Evolutionary conservation across 805 yeast species (phyloP).

Genomic region (Candida michaelii): DNA sequence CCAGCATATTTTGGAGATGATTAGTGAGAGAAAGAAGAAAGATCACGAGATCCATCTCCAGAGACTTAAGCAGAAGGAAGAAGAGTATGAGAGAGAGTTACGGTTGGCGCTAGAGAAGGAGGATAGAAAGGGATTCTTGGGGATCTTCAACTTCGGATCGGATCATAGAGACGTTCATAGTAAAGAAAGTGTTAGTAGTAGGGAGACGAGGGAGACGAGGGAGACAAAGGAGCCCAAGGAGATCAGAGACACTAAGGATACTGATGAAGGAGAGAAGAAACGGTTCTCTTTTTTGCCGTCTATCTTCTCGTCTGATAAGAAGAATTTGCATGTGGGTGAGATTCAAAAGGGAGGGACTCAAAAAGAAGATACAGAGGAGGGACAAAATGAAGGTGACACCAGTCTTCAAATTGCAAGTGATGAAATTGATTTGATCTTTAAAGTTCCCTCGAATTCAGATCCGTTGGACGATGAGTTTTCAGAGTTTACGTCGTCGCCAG

Average conservation of each 20-base stretch:
- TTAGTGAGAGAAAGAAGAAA: constrained; percentile 37
- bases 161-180: neutral
- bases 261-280: constrained; percentile 1
- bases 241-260: constrained; percentile 5
- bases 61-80: constrained; percentile 37
- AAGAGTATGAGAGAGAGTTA: constrained; percentile 34
- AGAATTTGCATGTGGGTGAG: too few species aligned
- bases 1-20: constrained; percentile 34
- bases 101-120: constrained; percentile 27
- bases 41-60: constrained; percentile 40
- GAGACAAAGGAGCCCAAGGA: constrained; percentile 7
- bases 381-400: neutral
- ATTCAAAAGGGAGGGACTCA: constrained; percentile 16
- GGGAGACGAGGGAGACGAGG: constrained; percentile 3
- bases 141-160: constrained; percentile 12
- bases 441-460: constrained; percentile 3
- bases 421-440: constrained; percentile 14
- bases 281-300: constrained; percentile 21
- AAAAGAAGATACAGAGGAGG: neutral
- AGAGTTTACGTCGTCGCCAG: constrained; percentile 21
- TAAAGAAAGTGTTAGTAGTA: neutral
- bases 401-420: constrained; percentile 8
- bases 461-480: constrained; percentile 21
- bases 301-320: constrained; percentile 14
- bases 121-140: constrained; percentile 14